Evolutionary conservation across 106 monocot genomes (phyloP), one percentile per base, ranked within the genome.

Genomic region (Dendrobium catenatum): DNA sequence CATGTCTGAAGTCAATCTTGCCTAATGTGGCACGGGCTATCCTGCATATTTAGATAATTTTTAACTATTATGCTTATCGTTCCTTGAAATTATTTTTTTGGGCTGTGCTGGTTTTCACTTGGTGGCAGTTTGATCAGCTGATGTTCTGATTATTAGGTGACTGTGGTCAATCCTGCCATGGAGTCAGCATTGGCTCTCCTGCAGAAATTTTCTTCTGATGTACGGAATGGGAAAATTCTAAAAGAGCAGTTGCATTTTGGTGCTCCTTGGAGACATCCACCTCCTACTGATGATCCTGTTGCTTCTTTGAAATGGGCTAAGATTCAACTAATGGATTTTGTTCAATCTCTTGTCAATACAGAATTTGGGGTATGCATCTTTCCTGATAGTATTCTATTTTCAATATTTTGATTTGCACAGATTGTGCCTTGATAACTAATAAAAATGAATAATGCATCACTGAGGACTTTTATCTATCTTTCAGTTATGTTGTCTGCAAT

Each of bases 201-300:
- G 17, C 88, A 89, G 78, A 93, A 95, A 19, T 95, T 98, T 84
- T 91, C 86, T 43, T 85, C 85, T 83, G 97, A 98, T 85, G 94
- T 56, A 22, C 84, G 55, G 66, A 79, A 84, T 84, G 91, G 92
- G 42, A 98, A 89, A 89, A 78, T 95, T 77, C 89, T 88, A 73
- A 89, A 88, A 79, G 80, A 78, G 15, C 73, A 80, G 54, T 82
- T 98, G 54, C 82, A 74, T 66, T 98, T 94, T 87, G 97, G 97
- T 78, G 88, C 91, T 81, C 91, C 97, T 70, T 98, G 97, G 97
- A 94, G 97, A 85, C 89, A 91, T 85, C 94, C 92, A 42, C 97
- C 97, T 82, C 68, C 19, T 44, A 70, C 80, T 74, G 80, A 84
- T 77, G 84, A 91, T 49, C 89, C 86, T 80, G 73, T 27, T 75